Evolutionary conservation across 768 basidiomycete species (phyloP), one percentile per base, ranked within the genome.

Genomic region (Boletus eberwhitei): DNA sequence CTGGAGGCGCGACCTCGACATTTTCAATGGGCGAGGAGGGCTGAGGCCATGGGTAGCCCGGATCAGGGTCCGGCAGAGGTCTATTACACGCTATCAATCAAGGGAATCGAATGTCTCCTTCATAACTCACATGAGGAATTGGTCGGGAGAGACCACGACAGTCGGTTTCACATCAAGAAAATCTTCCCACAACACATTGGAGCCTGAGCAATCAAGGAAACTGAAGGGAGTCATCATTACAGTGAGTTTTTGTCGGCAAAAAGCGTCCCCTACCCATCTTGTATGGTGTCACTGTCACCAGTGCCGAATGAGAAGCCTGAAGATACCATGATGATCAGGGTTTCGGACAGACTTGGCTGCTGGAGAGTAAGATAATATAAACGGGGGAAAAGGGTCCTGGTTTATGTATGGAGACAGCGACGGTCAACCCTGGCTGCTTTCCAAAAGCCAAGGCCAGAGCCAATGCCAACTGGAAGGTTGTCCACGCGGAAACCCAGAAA

Each of bases 391-490:
- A 1, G 1, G 14, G 1, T 7, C 9, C 0, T 32, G 8, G 2
- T 2, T 26, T n/a, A 19, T 58, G 14, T 39, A 26, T 50, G 16
- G 4, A 13, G 4, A 2, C 9, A 1, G 17, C 12, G 19, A 29
- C 2, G 3, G 40, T 19, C 21, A 37, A 8, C 17, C 6, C 22
- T 55, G 26, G 43, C 12, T 12, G 19, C 53, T n/a, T 2, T 50
- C 31, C 24, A 49, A 50, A 7, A n/a, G 24, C 8, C 14, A n/a
- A 0, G 8, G 13, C 9, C 13, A 41, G 19, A 12, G 5, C 40
- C 21, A 22, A 44, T 11, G 29, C 47, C 47, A 53, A 22, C n/a
- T 26, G 45, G 45, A 44, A n/a, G n/a, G 49, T 32, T 13, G 53
- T 40, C 48, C 31, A 47, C 5, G 14, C 24, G 13, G 26, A 44